A percentile compares a stretch with the other conserved stretches of the same genome.
Evolutionary conservation across 2,329 filamentous ascomycete species (phyloP).

Genomic region (Graphilbum sp.): DNA sequence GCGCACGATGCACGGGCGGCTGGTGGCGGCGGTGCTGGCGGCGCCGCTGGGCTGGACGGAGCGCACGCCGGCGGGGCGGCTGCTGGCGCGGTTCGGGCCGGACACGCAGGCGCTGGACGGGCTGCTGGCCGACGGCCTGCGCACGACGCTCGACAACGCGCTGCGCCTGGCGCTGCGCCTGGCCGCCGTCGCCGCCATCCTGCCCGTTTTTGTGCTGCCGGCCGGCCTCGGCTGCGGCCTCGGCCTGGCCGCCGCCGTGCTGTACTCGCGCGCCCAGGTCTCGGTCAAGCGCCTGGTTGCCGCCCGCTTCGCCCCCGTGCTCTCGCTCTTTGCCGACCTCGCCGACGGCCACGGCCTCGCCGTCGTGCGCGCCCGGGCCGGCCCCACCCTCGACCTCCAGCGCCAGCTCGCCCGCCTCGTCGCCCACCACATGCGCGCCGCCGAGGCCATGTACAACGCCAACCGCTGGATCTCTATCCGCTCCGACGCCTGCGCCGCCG

Average conservation of each 20-base stretch:
- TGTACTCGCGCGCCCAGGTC: slow-evolving; percentile 27
- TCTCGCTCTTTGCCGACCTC: slow-evolving; percentile 31
- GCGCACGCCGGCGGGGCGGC: slow-evolving; percentile 64
- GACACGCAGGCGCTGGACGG: slow-evolving; percentile 71
- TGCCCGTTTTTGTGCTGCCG: slow-evolving; percentile 26
- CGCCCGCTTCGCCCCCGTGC: slow-evolving; percentile 32
- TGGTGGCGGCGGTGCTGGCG: slow-evolving; percentile 60
- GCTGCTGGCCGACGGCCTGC: slow-evolving; percentile 2
- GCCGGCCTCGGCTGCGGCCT: slow-evolving; percentile 20
- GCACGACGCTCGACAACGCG: slow-evolving; percentile 1
- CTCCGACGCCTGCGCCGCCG: slow-evolving; percentile 68
- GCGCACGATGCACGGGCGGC: slow-evolving; percentile 57
- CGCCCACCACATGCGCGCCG: slow-evolving; percentile 14
- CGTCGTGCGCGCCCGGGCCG: slow-evolving; percentile 34
- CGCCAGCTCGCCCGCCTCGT: slow-evolving; percentile 15
- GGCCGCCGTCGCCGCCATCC: slow-evolving; percentile 23
- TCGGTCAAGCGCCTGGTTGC: slow-evolving; percentile 24
- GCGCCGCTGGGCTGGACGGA: slow-evolving; percentile 92
- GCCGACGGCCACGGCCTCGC: slow-evolving; percentile 11
- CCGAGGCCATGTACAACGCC: slow-evolving; percentile 34
- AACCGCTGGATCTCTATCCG: slow-evolving; percentile 87
- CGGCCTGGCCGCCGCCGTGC: slow-evolving; percentile 23
- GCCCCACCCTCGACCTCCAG: slow-evolving; percentile 13
- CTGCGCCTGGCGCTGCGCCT: slow-evolving; percentile 14
- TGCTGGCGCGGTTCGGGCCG: slow-evolving; percentile 93